phyloP scores from a whole-genome alignment of 805 yeast species.

The Saccharomycopsis amapae region DNA sequence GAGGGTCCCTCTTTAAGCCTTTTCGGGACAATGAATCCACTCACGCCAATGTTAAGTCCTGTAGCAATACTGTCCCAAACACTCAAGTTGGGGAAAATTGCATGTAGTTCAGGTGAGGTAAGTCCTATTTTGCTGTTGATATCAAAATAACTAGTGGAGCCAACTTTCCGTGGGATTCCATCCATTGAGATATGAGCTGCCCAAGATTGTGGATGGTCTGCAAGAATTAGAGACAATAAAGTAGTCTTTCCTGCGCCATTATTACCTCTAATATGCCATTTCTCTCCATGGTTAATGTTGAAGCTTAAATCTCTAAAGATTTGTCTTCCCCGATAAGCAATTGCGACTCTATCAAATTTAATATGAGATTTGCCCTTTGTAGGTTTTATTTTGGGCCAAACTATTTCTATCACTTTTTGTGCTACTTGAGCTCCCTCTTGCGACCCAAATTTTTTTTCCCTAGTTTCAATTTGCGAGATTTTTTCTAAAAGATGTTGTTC shows the following conservation, averaged over 20 bases:
- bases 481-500: constrained; percentile 21
- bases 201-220: constrained; percentile 98
- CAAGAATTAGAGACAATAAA: constrained; percentile 70
- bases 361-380: constrained; percentile 24
- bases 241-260: constrained; percentile 96
- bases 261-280: constrained; percentile 83
- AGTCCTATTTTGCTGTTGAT: constrained; percentile 77
- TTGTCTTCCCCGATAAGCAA: constrained; percentile 56
- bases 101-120: constrained; percentile 88
- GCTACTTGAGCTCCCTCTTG: neutral
- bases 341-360: constrained; percentile 55
- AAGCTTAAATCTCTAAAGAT: constrained; percentile 57
- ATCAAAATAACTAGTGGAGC: constrained; percentile 67
- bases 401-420: neutral
- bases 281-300: constrained; percentile 62
- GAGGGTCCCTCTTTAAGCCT: neutral
- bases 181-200: constrained; percentile 54
- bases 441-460: neutral
- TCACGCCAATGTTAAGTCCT: constrained; percentile 37
- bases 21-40: constrained; percentile 7
- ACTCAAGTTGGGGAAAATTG: constrained; percentile 64
- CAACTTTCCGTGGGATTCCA: constrained; percentile 66
- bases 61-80: constrained; percentile 56
- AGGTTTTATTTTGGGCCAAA: neutral
- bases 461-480: neutral